phyloP scores from a whole-genome alignment of 2,329 filamentous ascomycete genomes.

The Exophiala sp. region DNA sequence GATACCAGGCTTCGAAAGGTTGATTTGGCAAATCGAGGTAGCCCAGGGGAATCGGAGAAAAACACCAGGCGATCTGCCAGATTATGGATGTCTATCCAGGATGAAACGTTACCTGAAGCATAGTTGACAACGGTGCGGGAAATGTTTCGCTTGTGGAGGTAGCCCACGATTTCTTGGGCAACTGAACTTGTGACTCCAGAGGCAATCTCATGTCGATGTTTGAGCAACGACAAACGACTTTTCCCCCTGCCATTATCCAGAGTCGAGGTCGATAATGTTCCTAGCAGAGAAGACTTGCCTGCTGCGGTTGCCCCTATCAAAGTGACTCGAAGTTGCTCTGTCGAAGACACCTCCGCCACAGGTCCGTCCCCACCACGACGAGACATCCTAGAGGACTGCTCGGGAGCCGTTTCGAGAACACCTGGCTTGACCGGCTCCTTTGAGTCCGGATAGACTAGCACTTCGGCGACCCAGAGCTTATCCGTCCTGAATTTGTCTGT shows the following conservation, averaged over 20 bases:
- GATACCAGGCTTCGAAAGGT: conserved; percentile 85
- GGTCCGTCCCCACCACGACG: conserved; percentile 1
- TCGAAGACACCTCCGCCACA: conserved; percentile 43
- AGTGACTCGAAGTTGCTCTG: conserved; percentile 76
- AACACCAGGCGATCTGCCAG: conserved; percentile 74
- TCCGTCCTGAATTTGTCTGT: conserved; percentile 35
- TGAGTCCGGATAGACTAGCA: conserved; percentile 69
- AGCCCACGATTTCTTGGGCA: conserved; percentile 88
- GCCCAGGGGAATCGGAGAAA: conserved; percentile 84
- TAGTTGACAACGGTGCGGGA: conserved; percentile 56
- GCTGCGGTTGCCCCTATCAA: conserved; percentile 83
- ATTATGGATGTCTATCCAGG: conserved; percentile 91
- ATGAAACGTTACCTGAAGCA: conserved; percentile 75
- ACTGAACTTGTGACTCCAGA: conserved; percentile 93
- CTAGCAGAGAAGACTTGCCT: conserved; percentile 86
- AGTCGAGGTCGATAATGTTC: conserved; percentile 78
- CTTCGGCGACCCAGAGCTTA: conserved; percentile 82
- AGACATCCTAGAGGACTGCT: neutral
- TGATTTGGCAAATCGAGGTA: conserved; percentile 81
- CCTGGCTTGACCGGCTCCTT: conserved; percentile 4
- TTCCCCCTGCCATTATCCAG: conserved; percentile 90
- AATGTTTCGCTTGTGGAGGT: conserved; percentile 41
- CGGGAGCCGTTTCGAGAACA: conserved; percentile 1
- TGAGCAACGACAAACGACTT: conserved; percentile 78
- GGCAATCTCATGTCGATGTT: conserved; percentile 85